Percentiles rank a stretch among this genome's conserved stretches.
phyloP scores from a whole-genome alignment of 2,329 filamentous ascomycete genomes.

The Xylariaceae sp. region DNA sequence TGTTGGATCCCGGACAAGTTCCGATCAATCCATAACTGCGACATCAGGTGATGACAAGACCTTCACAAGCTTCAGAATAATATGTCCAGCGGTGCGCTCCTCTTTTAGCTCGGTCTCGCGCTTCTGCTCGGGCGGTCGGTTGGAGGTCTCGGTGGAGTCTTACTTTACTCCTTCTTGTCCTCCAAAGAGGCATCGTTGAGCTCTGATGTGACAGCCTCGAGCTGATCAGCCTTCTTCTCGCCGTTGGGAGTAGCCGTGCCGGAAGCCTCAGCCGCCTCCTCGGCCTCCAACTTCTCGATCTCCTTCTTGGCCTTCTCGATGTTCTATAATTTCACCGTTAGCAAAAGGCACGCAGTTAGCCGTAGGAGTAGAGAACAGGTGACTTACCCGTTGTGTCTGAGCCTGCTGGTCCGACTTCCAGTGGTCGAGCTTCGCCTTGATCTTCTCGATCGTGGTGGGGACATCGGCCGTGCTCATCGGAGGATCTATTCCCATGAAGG shows the following conservation, averaged over 20 bases:
- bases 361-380: too few species aligned
- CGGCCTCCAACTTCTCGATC: constrained; percentile 79
- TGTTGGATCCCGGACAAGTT: constrained; percentile 1
- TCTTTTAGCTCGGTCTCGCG: constrained; percentile 2
- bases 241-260: constrained; percentile 40
- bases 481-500: constrained; percentile 77
- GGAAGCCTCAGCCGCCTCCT: constrained; percentile 47
- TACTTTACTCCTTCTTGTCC: constrained; percentile 49
- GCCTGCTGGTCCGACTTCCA: constrained; percentile 89
- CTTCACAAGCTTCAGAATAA: background rate
- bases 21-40: background rate
- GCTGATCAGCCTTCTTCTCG: constrained; percentile 42
- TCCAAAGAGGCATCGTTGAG: constrained; percentile 48
- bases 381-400: constrained; percentile 82
- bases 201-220: constrained; percentile 48
- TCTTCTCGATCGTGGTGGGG: constrained; percentile 73
- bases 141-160: constrained; percentile 21
- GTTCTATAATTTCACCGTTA: constrained; percentile 58
- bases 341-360: too few species aligned
- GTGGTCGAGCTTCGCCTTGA: constrained; percentile 82
- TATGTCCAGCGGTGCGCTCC: constrained; percentile 1
- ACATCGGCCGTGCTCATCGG: constrained; percentile 84
- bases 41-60: constrained; percentile 3
- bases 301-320: constrained; percentile 94
- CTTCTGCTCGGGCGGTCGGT: constrained; percentile 4